Percentiles rank a stretch among this genome's conserved stretches.
Evolutionary conservation across 495 filamentous ascomycete species (phyloP).

Genomic region (Podospora anserina): DNA sequence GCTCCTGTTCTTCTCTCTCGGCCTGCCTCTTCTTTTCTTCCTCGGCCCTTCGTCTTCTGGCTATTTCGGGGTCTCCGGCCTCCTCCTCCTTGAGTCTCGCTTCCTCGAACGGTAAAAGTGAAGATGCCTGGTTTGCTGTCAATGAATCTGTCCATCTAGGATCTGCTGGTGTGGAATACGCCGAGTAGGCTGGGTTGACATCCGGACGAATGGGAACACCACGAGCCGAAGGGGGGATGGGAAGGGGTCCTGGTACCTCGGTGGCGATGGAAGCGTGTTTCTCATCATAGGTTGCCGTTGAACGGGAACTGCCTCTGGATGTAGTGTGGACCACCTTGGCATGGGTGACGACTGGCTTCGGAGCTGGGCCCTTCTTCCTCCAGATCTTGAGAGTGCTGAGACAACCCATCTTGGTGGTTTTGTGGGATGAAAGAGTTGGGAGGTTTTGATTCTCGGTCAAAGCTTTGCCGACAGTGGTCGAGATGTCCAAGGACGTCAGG

Average conservation of each 20-base stretch:
- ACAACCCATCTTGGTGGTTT: background rate
- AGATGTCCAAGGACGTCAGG: background rate
- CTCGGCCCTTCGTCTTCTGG: conserved; percentile 15
- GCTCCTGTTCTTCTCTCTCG: conserved; percentile 30
- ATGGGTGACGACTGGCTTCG: background rate
- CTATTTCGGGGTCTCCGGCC: conserved; percentile 13
- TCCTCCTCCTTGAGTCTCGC: conserved; percentile 16
- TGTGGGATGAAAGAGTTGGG: background rate
- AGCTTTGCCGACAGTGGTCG: background rate
- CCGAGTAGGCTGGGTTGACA: conserved; percentile 21
- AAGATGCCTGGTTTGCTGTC: conserved; percentile 2
- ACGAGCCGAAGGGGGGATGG: background rate
- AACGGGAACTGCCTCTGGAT: background rate
- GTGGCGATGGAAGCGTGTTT: background rate
- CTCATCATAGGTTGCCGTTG: background rate
- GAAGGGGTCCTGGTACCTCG: background rate
- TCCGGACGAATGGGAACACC: conserved; percentile 9
- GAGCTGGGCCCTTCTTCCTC: background rate
- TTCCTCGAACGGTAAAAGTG: background rate
- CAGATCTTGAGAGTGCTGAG: background rate
- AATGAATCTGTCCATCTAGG: conserved; percentile 16
- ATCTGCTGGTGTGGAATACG: conserved; percentile 19
- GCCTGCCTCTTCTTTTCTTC: conserved; percentile 17
- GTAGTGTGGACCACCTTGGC: background rate
- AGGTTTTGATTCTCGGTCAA: background rate